Percentiles rank a stretch among this genome's conserved stretches.
Evolutionary conservation across 73 alveolate species (phyloP).

Genomic region (Tetrahymena borealis): DNA sequence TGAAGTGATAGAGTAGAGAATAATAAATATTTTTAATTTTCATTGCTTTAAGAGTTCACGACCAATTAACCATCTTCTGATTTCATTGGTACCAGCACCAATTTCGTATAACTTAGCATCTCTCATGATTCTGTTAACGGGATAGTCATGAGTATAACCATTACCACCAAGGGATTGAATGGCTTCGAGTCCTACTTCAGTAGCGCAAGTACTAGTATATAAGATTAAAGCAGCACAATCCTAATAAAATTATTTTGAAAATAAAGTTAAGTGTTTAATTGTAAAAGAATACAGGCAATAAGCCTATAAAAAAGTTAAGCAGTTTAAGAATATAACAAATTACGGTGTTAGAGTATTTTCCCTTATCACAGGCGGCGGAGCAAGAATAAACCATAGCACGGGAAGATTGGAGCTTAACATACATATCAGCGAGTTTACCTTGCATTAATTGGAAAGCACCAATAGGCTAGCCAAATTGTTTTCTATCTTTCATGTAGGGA

Average conservation of each 20-base stretch:
- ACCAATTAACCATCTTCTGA: conserved; percentile 47
- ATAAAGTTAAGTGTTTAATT: background rate
- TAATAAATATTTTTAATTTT: background rate
- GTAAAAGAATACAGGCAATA: no score
- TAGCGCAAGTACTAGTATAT: conserved; percentile 50
- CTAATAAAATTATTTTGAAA: background rate
- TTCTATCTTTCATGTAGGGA: conserved; percentile 51
- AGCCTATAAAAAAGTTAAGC: no score
- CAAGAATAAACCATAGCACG: conserved; percentile 63
- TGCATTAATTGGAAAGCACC: conserved; percentile 72
- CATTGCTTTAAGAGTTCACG: conserved; percentile 7
- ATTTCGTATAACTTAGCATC: conserved; percentile 92
- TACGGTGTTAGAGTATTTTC: conserved; percentile 43
- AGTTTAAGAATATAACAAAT: background rate
- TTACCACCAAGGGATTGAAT: conserved; percentile 74
- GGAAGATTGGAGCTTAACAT: conserved; percentile 56
- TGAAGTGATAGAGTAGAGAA: no score
- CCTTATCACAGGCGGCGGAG: conserved; percentile 61
- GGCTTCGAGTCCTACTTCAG: conserved; percentile 61
- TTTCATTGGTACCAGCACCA: conserved; percentile 91
- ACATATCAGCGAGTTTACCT: conserved; percentile 85
- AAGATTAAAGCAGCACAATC: conserved; percentile 74
- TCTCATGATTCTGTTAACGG: conserved; percentile 71
- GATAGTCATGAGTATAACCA: conserved; percentile 79
- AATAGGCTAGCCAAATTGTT: conserved; percentile 70